A percentile compares a stretch with the other conserved stretches of the same genome.
These are phyloP conservation scores for Platanthera zijinensis DNA, from an alignment of 106 monocot species.

Conservation along the genomic window DNA sequence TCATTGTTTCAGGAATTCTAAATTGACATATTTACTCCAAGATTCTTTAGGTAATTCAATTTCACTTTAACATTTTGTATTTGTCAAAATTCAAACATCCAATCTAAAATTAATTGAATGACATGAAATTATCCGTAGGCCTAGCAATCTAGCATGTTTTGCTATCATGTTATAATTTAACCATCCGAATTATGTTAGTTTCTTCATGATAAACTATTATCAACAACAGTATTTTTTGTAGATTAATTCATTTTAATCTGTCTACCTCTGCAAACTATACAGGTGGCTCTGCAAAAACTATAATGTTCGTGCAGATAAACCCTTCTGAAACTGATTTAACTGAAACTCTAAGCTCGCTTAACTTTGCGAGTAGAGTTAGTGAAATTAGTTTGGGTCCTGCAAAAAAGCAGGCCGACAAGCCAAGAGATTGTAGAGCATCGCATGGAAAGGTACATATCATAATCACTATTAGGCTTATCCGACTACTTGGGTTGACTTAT, in stretches of 20 bases:
- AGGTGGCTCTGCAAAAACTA: constrained; percentile 78
- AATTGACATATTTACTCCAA: constrained; percentile 68
- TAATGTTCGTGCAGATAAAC: constrained; percentile 92
- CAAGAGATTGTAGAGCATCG: constrained; percentile 53
- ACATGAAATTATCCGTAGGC: too few relatives aligned
- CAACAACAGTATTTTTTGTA: not conserved
- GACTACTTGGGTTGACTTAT: too few relatives aligned
- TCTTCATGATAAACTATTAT: not conserved
- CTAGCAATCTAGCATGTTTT: too few relatives aligned
- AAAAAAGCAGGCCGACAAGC: constrained; percentile 75
- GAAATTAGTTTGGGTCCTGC: constrained; percentile 72
- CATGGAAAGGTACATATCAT: constrained; percentile 61
- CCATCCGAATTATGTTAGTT: not conserved
- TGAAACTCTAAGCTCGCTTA: constrained; percentile 80
- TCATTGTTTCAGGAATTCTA: constrained; percentile 55
- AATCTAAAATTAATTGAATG: too few relatives aligned
- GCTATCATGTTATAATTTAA: too few relatives aligned
- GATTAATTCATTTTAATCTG: not conserved
- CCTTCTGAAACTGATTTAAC: constrained; percentile 64
- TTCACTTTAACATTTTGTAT: not conserved
- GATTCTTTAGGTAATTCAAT: constrained; percentile 61
- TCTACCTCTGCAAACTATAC: constrained; percentile 3
- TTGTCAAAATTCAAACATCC: not conserved
- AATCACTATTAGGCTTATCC: not conserved
- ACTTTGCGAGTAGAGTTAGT: constrained; percentile 84